Evolutionary conservation across 1,284 basidiomycete genomes (phyloP).

Genomic region (Ceratobasidium sp.): DNA sequence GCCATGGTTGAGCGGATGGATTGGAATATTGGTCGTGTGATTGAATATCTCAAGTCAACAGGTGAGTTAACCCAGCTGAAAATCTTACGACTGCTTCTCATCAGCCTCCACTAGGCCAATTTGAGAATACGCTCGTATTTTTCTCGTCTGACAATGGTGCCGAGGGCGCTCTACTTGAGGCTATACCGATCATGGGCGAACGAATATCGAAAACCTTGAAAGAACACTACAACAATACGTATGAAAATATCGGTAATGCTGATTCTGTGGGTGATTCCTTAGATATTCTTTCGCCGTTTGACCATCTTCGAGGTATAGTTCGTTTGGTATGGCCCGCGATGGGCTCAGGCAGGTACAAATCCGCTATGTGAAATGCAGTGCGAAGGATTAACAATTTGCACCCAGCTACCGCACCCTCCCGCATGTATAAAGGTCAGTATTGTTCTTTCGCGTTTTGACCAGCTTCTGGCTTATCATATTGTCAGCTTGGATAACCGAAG

Average conservation of each 20-base stretch:
- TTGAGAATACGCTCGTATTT: conserved; percentile 18
- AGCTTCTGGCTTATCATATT: not conserved
- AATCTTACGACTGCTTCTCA: not conserved
- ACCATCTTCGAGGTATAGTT: not conserved
- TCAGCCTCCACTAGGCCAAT: not conserved
- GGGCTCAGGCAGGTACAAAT: conserved; percentile 24
- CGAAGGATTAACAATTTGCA: not conserved
- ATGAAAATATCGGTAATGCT: conserved; percentile 20
- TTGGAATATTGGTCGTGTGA: conserved; percentile 24
- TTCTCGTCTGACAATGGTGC: conserved; percentile 30
- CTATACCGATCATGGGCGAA: conserved; percentile 27
- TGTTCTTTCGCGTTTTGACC: too few relatives aligned
- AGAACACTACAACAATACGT: conserved; percentile 15
- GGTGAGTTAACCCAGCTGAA: not conserved
- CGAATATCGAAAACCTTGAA: conserved; percentile 13
- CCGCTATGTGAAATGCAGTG: too few relatives aligned
- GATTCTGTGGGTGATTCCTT: not conserved
- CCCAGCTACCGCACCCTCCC: conserved; percentile 19
- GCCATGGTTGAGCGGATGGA: conserved; percentile 30
- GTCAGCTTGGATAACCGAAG: conserved; percentile 21
- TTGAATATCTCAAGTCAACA: not conserved
- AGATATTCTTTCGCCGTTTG: not conserved
- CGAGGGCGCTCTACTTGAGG: conserved; percentile 17
- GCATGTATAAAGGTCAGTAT: conserved; percentile 24
- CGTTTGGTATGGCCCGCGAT: conserved; percentile 27